Base-by-base conservation (phyloP, 2,329 filamentous ascomycete species). In the Bipolaris bicolor region DNA sequence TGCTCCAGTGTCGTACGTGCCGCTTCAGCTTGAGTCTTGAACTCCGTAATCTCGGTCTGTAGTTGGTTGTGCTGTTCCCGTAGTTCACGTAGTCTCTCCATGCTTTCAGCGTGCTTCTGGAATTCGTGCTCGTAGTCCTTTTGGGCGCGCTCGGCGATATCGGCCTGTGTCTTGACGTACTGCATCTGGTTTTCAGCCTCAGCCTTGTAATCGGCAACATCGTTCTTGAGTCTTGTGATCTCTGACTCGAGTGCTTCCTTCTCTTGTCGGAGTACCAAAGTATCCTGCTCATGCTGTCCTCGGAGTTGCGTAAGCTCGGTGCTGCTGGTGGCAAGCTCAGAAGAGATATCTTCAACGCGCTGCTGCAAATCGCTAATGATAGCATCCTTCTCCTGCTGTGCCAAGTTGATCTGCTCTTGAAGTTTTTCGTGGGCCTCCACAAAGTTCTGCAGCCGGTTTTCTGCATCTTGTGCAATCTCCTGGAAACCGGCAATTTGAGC, bases 111-210 rank as follows among this genome's bases (percentile, higher is more conserved):
- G 77, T 99, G 95, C 79, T 95, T 97, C 69, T 97, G 86, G 10
- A 99, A 84, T 75, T 99, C 95, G 61, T 88, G 88, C 76, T 99
- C 96, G 72, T 99, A 99, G 66, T 95, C 93, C 72, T 96, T 90
- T 74, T 99, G 95, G 3, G 95, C 92, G 75, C 92, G 90, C 51
- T 92, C 88, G 2, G 95, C 92, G 69, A 99, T 98, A 43, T 96
- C 90, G 26, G 94, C 93, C 76, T 99, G 95, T 0, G 91, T 89
- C 60, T 95, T 93, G 40, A 98, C 86, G 68, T 98, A 93, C 68
- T 96, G 90, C 72, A 96, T 91, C 72, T 97, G 90, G 72, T 90
- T 92, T 64, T 91, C 88, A 31, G 91, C 88, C 48, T 92, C 89
- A 59, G 92, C 90, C 58, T 87, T 83, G 73, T 94, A 89, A 51